phyloP scores from a whole-genome alignment of 2,329 filamentous ascomycete species.

The Pseudonectria foliicola region DNA sequence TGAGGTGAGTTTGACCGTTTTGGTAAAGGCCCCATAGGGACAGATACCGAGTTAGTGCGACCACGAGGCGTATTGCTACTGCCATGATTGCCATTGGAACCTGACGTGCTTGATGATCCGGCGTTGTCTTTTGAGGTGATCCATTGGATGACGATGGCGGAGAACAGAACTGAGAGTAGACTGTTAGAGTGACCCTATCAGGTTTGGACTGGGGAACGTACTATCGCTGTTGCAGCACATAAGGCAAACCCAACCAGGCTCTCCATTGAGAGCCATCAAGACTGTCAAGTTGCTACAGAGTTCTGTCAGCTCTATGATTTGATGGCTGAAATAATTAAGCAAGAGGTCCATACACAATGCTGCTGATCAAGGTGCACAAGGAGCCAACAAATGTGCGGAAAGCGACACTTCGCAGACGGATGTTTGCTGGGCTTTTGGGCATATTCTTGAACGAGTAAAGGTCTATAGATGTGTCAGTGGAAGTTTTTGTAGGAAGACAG shows the following conservation, averaged over 20 bases:
- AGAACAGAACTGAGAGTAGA: slow-evolving; percentile 45
- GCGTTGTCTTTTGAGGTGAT: slow-evolving; percentile 42
- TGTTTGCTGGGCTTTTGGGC: slow-evolving; percentile 32
- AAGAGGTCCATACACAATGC: slow-evolving; percentile 40
- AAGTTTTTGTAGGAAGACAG: too few relatives aligned
- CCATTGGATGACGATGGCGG: slow-evolving; percentile 55
- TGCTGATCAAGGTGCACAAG: slow-evolving; percentile 49
- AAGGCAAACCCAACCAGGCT: slow-evolving; percentile 58
- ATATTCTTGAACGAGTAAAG: slow-evolving; percentile 48
- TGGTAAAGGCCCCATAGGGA: too few relatives aligned
- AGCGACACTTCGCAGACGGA: slow-evolving; percentile 43
- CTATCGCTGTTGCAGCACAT: slow-evolving; percentile 60
- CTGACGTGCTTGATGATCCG: slow-evolving; percentile 21
- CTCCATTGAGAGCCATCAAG: slow-evolving; percentile 50
- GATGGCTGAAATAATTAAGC: background rate
- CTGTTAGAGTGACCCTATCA: slow-evolving; percentile 1
- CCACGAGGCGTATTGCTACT: background rate
- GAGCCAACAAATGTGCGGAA: slow-evolving; percentile 54
- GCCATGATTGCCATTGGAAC: too few relatives aligned
- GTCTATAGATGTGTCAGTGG: slow-evolving; percentile 25
- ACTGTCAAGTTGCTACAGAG: slow-evolving; percentile 48
- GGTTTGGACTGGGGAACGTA: too few relatives aligned
- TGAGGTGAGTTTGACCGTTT: slow-evolving; percentile 7
- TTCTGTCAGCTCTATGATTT: slow-evolving; percentile 2
- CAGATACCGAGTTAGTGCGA: background rate